phyloP scores from a whole-genome alignment of 1,284 basidiomycete genomes.

The Cystobasidium sp. region DNA sequence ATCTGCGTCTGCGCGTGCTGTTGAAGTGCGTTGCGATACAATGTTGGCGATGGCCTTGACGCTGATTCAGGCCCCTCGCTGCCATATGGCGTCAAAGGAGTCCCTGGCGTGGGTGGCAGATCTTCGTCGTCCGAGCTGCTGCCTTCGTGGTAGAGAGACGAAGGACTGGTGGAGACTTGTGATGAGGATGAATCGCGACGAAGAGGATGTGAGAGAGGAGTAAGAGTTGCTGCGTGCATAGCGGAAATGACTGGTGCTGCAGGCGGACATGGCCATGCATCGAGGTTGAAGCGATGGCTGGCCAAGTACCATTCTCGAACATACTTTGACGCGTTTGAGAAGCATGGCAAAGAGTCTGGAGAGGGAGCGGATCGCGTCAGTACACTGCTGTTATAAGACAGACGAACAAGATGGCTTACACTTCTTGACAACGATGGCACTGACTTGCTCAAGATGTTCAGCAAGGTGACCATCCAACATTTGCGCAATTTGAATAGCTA shows the following conservation, averaged over 20 bases:
- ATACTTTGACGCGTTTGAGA: conserved; percentile 87
- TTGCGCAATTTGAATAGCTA: conserved; percentile 69
- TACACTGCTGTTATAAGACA: neutral
- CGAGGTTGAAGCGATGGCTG: conserved; percentile 58
- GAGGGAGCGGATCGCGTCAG: neutral
- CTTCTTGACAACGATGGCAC: conserved; percentile 92
- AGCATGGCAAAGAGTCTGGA: conserved; percentile 60
- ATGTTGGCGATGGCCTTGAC: conserved; percentile 19
- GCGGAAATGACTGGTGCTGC: conserved; percentile 9
- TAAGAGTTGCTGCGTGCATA: conserved; percentile 28
- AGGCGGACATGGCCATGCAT: conserved; percentile 22
- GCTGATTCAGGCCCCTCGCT: conserved; percentile 23
- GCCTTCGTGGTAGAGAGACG: conserved; percentile 29
- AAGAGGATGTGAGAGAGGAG: conserved; percentile 25
- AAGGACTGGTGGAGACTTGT: conserved; percentile 17
- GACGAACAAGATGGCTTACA: conserved; percentile 19
- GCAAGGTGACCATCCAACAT: conserved; percentile 82
- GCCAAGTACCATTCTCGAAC: conserved; percentile 84
- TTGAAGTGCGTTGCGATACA: conserved; percentile 27
- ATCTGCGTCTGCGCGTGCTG: conserved; percentile 25
- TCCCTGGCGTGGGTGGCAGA: conserved; percentile 32
- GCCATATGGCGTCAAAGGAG: conserved; percentile 38
- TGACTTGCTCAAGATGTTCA: conserved; percentile 83
- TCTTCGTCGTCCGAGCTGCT: conserved; percentile 42
- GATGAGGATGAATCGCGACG: conserved; percentile 40